These are phyloP conservation scores for Dendrobium catenatum DNA, from an alignment of 106 monocot species.

Conservation along the genomic window DNA sequence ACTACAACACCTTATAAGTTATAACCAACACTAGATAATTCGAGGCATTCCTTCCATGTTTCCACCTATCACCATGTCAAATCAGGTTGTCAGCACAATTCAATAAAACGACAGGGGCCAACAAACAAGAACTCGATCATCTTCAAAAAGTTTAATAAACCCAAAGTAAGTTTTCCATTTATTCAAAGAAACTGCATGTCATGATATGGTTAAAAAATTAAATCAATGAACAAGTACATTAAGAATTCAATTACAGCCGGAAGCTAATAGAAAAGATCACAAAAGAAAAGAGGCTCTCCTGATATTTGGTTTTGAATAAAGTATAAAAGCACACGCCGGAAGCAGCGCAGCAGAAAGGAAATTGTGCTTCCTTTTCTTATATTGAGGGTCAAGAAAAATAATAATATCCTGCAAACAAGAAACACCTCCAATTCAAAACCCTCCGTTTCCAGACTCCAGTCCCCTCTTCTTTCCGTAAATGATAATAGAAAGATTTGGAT, in stretches of 20 bases:
- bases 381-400: not conserved
- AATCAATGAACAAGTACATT: not conserved
- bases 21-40: not conserved
- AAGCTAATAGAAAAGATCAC: not conserved
- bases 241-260: not conserved
- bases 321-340: not conserved
- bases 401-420: not conserved
- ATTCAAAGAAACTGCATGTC: not conserved
- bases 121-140: not conserved
- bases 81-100: not conserved
- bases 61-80: not conserved
- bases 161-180: not conserved
- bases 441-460: not conserved
- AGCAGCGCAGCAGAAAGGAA: not conserved
- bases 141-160: not conserved
- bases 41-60: not conserved
- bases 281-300: not conserved
- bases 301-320: not conserved
- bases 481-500: not conserved
- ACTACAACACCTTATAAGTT: not conserved
- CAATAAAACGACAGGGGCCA: not conserved
- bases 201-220: not conserved
- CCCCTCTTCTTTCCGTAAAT: not conserved
- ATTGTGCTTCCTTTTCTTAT: not conserved
- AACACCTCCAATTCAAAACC: not conserved